Percentiles rank a stretch among this genome's conserved stretches.
Evolutionary conservation across 108 stramenopile genomes (phyloP).

Genomic region (Cyclotella cryptica): DNA sequence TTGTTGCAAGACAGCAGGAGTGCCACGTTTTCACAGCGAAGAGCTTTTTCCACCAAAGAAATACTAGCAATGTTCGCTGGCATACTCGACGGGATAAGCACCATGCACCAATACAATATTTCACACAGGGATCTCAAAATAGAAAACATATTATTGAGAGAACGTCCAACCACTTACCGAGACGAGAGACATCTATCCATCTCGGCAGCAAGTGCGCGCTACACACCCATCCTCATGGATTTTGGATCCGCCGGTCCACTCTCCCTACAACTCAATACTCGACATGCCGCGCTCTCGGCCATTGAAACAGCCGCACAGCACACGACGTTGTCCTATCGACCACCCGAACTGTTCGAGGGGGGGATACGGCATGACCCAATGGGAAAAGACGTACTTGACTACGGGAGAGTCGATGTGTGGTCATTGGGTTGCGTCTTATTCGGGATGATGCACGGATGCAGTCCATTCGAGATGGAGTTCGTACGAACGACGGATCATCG

Average conservation of each 20-base stretch:
- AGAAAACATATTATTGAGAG: constrained; percentile 72
- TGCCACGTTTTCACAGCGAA: neutral
- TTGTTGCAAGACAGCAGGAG: constrained; percentile 4
- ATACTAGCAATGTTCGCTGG: constrained; percentile 65
- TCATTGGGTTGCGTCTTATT: constrained; percentile 80
- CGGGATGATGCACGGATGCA: constrained; percentile 81
- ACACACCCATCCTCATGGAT: constrained; percentile 73
- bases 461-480: constrained; percentile 82
- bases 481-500: constrained; percentile 9
- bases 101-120: constrained; percentile 69
- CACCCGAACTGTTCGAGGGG: constrained; percentile 88
- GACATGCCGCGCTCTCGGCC: constrained; percentile 21
- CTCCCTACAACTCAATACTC: constrained; percentile 25
- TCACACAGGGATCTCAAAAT: constrained; percentile 88
- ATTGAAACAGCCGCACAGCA: constrained; percentile 67
- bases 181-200: neutral
- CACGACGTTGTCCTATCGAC: constrained; percentile 84
- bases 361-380: constrained; percentile 24
- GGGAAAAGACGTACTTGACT: constrained; percentile 50
- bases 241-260: constrained; percentile 58
- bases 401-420: constrained; percentile 84
- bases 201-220: constrained; percentile 4
- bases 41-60: constrained; percentile 30
- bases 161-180: neutral
- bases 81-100: constrained; percentile 56